Evolutionary conservation across 2,329 filamentous ascomycete genomes (phyloP).

Genomic region (Diaporthe ilicicola): DNA sequence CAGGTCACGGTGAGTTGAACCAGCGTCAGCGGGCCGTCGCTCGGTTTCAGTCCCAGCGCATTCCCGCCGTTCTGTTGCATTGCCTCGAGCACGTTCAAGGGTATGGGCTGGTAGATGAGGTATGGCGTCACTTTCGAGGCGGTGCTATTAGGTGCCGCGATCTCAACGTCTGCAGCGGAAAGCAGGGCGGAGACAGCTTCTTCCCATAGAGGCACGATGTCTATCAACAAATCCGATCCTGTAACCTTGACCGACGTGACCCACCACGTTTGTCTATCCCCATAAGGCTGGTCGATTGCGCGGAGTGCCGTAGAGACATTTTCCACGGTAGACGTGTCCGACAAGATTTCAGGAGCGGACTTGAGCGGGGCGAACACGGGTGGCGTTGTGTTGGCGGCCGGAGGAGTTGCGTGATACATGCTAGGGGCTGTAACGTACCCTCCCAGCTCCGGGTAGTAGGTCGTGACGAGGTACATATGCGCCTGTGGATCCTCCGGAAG

Average conservation of each 20-base stretch:
- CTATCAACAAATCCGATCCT: constrained; percentile 38
- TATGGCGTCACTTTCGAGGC: constrained; percentile 34
- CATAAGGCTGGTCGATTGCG: constrained; percentile 39
- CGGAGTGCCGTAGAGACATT: constrained; percentile 39
- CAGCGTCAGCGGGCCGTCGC: constrained; percentile 45
- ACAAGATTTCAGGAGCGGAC: not conserved
- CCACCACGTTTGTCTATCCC: constrained; percentile 42
- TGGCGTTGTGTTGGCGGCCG: not conserved
- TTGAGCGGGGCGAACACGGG: not conserved
- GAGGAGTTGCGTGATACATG: constrained; percentile 1
- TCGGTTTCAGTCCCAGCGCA: constrained; percentile 47
- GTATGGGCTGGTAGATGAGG: constrained; percentile 49
- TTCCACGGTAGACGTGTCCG: constrained; percentile 35
- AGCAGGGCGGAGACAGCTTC: not conserved
- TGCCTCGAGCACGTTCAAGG: constrained; percentile 41
- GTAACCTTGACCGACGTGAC: constrained; percentile 40
- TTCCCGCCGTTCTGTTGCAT: constrained; percentile 51
- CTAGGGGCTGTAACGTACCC: not conserved
- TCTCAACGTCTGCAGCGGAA: constrained; percentile 3
- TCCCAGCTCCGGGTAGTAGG: not conserved
- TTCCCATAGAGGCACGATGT: constrained; percentile 29
- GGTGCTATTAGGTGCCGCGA: not conserved
- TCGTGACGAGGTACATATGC: constrained; percentile 3
- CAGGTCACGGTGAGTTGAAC: constrained; percentile 42
- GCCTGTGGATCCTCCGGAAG: constrained; percentile 2